Conservation (phyloP, 1,284 basidiomycete genomes). For the Vanrija humicola region DNA sequence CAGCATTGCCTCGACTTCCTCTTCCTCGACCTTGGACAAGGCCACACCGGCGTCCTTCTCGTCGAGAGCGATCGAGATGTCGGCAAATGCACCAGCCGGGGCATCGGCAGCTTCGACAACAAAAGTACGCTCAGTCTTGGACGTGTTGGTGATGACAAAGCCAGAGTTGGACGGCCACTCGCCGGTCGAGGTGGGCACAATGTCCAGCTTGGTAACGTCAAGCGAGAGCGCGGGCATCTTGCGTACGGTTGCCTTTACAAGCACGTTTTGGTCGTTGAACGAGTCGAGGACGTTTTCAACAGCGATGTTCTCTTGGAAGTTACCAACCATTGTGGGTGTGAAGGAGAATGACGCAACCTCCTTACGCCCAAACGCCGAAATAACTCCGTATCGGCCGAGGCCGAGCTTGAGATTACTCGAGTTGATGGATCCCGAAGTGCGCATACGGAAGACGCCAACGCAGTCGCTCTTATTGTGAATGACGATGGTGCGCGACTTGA, state of each 20-base stretch:
- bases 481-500: slow-evolving; percentile 52
- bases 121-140: slow-evolving; percentile 50
- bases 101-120: slow-evolving; percentile 39
- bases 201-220: slow-evolving; percentile 36
- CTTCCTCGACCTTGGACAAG: slow-evolving; percentile 52
- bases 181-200: slow-evolving; percentile 17
- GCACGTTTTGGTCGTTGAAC: slow-evolving; percentile 51
- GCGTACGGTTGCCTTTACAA: slow-evolving; percentile 52
- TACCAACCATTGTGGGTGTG: slow-evolving; percentile 50
- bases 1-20: slow-evolving; percentile 53
- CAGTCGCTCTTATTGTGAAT: slow-evolving; percentile 52
- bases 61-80: slow-evolving; percentile 32
- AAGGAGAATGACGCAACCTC: slow-evolving; percentile 51
- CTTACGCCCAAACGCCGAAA: slow-evolving; percentile 53
- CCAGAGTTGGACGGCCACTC: slow-evolving; percentile 27
- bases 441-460: slow-evolving; percentile 53
- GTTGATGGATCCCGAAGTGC: slow-evolving; percentile 54
- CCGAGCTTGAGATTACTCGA: slow-evolving; percentile 54
- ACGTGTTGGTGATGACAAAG: slow-evolving; percentile 51
- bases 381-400: slow-evolving; percentile 52
- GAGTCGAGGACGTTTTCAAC: slow-evolving; percentile 53
- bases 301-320: slow-evolving; percentile 52
- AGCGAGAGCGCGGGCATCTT: slow-evolving; percentile 52
- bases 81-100: slow-evolving; percentile 8
- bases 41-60: slow-evolving; percentile 42